Percentiles rank a stretch among this genome's conserved stretches.
Conservation (phyloP, 306 rosid species). For the Senna tora region DNA sequence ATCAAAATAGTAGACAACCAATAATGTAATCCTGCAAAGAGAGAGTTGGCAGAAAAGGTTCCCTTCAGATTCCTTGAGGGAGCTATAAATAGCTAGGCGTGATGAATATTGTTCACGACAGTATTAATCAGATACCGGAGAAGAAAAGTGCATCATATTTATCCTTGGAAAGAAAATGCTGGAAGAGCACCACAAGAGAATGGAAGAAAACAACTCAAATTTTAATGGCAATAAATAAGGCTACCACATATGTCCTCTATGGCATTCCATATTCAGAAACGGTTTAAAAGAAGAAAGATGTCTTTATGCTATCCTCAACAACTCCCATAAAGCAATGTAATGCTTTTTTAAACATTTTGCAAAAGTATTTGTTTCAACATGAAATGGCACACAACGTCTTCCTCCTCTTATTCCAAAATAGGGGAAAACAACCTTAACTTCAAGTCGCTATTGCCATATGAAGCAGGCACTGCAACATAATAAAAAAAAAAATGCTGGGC, state of each 20-base stretch:
- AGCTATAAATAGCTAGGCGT: constrained; percentile 20
- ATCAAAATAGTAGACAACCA: constrained; percentile 68
- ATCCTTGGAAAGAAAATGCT: neutral
- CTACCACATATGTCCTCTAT: constrained; percentile 5
- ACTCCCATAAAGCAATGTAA: neutral
- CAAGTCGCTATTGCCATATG: constrained; percentile 6
- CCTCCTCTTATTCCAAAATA: neutral
- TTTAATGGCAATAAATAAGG: neutral
- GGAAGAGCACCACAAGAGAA: constrained; percentile 5
- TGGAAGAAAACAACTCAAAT: constrained; percentile 18
- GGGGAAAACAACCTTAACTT: constrained; percentile 1
- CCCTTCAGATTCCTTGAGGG: constrained; percentile 32
- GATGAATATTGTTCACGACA: neutral
- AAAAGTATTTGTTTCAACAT: neutral
- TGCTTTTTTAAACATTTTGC: neutral
- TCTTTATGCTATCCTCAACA: neutral
- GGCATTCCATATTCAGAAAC: constrained; percentile 1
- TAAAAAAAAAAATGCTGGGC: neutral
- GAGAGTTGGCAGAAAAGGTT: constrained; percentile 33
- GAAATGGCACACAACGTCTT: neutral
- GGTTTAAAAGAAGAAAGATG: constrained; percentile 15
- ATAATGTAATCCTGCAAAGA: constrained; percentile 81
- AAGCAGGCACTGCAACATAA: neutral
- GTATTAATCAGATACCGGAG: constrained; percentile 14
- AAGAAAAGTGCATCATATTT: constrained; percentile 21